Base-by-base conservation (phyloP, 2,329 filamentous ascomycete genomes). In the Calonectria montana region DNA sequence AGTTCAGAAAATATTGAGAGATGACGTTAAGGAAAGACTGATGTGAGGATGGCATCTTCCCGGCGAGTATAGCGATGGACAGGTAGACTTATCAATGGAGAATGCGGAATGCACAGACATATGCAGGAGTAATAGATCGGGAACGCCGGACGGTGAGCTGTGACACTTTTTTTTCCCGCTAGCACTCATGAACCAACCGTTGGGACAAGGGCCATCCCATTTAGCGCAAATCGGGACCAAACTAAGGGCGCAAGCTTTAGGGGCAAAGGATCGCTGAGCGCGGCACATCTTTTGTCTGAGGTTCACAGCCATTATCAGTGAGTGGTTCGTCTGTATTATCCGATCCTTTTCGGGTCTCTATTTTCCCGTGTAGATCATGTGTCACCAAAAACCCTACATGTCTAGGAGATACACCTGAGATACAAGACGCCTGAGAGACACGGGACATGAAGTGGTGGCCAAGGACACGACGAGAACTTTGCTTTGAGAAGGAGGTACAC, bases 101-200 rank as follows among this genome's bases (percentile, higher is more conserved):
- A 53, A 29, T 55, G 50, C n/a, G 29, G 15, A 59, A 59, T 59
- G 53, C 53, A 59, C 53, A 39, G 53, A 35, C 53, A 59, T 16
- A 39, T 59, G 53, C 53, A 35, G 53, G 29, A 59, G 53, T 21
- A 59, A 59, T 59, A 59, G 10, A 59, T 59, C 53, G 53, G 53
- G 53, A 59, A 59, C 53, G 53, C 53, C 53, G 53, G 53, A 59
- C 53, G 31, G 53, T 59, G 53, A 59, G 53, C 53, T 39, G 53
- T 59, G 53, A 59, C 53, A 25, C n/a, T 39, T 25, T 39, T 25
- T 39, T 10, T 39, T 59, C 6, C 6, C 29, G 31, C 53, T 39
- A 39, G 31, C 29, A 29, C 12, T 35, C 53, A 37, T 23, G 16
- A 29, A 15, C 29, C 29, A 55, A n/a, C 31, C 12, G 31, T 35